Conservation (phyloP, 2,329 filamentous ascomycete genomes). For the Aspergillus quadrilineatus region DNA sequence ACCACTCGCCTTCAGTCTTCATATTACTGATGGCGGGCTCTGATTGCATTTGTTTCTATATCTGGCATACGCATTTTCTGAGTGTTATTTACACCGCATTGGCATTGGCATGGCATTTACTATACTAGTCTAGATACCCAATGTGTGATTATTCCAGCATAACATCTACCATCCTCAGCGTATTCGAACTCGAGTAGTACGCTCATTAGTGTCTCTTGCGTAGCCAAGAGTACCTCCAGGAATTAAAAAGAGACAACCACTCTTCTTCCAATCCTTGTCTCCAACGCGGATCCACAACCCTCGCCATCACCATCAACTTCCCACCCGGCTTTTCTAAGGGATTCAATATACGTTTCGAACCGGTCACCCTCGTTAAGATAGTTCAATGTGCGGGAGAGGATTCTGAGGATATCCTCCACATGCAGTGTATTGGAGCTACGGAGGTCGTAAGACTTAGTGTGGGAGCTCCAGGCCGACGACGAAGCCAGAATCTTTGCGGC, state of each 20-base stretch:
- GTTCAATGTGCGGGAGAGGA: slow-evolving; percentile 45
- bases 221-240: neutral
- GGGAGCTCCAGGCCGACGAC: neutral
- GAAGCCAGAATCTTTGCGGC: slow-evolving; percentile 37
- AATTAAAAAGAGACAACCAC: slow-evolving; percentile 19
- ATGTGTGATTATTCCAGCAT: slow-evolving; percentile 7
- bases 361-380: slow-evolving; percentile 39
- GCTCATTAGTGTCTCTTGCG: neutral
- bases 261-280: slow-evolving; percentile 59
- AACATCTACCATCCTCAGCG: neutral
- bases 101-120: slow-evolving; percentile 10
- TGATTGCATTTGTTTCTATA: slow-evolving; percentile 3
- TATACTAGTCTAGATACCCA: slow-evolving; percentile 13
- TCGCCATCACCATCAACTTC: slow-evolving; percentile 55
- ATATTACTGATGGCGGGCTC: neutral
- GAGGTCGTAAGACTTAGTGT: neutral
- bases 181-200: no score
- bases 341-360: slow-evolving; percentile 47
- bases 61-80: slow-evolving; percentile 1
- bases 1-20: neutral
- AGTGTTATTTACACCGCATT: slow-evolving; percentile 1
- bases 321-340: slow-evolving; percentile 59
- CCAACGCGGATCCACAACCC: slow-evolving; percentile 50
- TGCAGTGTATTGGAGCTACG: neutral
- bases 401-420: neutral